Evolutionary conservation across 441 rosid genomes (phyloP), one percentile per base, ranked within the genome.

Genomic region (Populus hybrid): DNA sequence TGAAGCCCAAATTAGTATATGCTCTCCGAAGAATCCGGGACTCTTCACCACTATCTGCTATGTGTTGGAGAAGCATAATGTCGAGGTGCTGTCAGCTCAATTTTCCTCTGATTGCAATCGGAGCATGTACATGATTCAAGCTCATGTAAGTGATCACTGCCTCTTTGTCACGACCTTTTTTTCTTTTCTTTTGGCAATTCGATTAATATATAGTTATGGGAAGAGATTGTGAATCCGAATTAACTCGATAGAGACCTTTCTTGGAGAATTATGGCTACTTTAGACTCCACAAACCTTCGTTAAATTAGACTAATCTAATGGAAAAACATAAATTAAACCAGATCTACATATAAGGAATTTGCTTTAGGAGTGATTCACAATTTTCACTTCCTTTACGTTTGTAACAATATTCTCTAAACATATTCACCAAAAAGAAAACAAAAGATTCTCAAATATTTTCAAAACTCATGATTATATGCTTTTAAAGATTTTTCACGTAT

Each of bases 51-150:
- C 83, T 18, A 84, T 92, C 50, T 88, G 92, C 80, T 87, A 72
- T 76, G 80, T 89, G 67, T 36, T 95, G 84, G 94, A 95, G 82
- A 93, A 92, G 86, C 84, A 88, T 19, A 85, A 86, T 21, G 79
- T 95, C 6, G 91, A 92, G 76, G 87, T 93, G 53, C 21, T 91
- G 12, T 85, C 88, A 7, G 95, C 89, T 78, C 89, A 88, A 73
- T 79, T 88, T 70, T 89, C 91, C 10, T 84, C 93, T 0, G 84
- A 88, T 78, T 70, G 75, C 61, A 76, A 68, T 69, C 83, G 84
- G 9, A 75, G 80, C 82, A 85, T 84, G 84, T 88, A 76, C 87
- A 85, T 95, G 97, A 88, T 95, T 74, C 98, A 91, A 78, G 88
- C 87, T 1, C 90, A 80, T 70, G 97, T 93, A 88, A 82, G 87